Percentiles rank a stretch among this genome's conserved stretches.
Conservation (phyloP, 495 filamentous ascomycete genomes). For the Trichoderma asperelloides region DNA sequence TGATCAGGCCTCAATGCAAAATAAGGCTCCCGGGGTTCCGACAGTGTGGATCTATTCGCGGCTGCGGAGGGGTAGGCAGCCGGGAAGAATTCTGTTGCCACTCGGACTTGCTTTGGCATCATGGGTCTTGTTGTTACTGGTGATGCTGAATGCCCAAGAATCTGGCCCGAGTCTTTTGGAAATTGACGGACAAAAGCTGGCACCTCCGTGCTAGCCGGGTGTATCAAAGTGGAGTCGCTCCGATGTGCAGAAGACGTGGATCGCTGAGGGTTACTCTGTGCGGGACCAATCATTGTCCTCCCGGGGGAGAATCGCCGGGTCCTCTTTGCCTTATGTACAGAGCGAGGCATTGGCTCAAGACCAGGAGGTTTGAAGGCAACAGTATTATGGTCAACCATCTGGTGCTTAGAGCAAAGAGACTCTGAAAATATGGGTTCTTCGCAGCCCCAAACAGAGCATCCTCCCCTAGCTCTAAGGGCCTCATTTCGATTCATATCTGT, state of each 20-base stretch:
- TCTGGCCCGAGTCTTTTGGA: background rate
- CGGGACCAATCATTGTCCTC: background rate
- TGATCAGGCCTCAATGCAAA: background rate
- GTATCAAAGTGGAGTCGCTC: background rate
- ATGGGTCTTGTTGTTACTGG: background rate
- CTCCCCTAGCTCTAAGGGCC: background rate
- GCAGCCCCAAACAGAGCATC: background rate
- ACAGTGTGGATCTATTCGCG: background rate
- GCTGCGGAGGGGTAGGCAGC: background rate
- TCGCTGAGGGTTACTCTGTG: background rate
- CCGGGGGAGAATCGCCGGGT: background rate
- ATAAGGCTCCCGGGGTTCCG: background rate
- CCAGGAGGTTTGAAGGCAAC: background rate
- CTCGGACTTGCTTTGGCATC: background rate
- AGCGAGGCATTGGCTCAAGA: background rate
- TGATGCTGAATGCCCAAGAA: background rate
- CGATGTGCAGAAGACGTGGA: background rate
- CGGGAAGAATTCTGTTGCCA: background rate
- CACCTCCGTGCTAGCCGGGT: background rate
- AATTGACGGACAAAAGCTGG: background rate
- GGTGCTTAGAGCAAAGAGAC: background rate
- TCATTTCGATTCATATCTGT: slow-evolving; percentile 49
- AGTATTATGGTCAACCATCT: background rate
- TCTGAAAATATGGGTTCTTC: background rate
- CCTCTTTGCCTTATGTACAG: background rate